Percentiles rank a stretch among this genome's conserved stretches.
phyloP scores from a whole-genome alignment of 148 eudicot species.

The Polygonum aviculare region DNA sequence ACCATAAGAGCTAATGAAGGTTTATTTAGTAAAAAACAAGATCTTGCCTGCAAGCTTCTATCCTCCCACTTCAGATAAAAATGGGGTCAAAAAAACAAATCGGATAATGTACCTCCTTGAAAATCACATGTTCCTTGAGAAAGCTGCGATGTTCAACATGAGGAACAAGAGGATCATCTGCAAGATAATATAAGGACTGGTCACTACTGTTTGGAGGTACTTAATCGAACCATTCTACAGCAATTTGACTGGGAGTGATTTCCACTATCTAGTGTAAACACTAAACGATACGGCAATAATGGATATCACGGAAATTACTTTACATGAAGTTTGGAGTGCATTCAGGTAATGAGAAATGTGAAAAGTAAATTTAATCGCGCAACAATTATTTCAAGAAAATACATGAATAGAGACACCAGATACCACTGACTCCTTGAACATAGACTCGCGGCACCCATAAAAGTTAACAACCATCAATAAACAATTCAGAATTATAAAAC shows the following conservation, averaged over 20 bases:
- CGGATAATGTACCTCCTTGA: conserved; percentile 62
- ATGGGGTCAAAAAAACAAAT: background rate
- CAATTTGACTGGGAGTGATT: background rate
- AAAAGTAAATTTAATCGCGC: background rate
- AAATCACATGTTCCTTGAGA: conserved; percentile 76
- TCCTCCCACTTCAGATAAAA: background rate
- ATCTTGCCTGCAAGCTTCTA: background rate
- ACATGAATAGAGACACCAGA: background rate
- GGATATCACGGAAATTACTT: background rate
- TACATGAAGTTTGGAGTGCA: background rate
- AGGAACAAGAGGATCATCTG: conserved; percentile 80
- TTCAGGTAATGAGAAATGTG: background rate
- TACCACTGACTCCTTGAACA: background rate
- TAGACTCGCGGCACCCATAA: background rate
- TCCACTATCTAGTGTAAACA: background rate
- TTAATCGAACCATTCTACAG: background rate
- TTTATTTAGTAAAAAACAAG: background rate
- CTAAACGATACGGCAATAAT: background rate
- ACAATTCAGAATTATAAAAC: background rate
- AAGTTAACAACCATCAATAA: background rate
- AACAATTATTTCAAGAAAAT: background rate
- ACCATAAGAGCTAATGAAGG: conserved; percentile 3
- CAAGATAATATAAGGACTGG: conserved; percentile 2
- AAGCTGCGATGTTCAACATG: conserved; percentile 70
- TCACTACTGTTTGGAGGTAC: background rate